Evolutionary conservation across 2,329 filamentous ascomycete genomes (phyloP).

Genomic region (Grosmannia serpens): DNA sequence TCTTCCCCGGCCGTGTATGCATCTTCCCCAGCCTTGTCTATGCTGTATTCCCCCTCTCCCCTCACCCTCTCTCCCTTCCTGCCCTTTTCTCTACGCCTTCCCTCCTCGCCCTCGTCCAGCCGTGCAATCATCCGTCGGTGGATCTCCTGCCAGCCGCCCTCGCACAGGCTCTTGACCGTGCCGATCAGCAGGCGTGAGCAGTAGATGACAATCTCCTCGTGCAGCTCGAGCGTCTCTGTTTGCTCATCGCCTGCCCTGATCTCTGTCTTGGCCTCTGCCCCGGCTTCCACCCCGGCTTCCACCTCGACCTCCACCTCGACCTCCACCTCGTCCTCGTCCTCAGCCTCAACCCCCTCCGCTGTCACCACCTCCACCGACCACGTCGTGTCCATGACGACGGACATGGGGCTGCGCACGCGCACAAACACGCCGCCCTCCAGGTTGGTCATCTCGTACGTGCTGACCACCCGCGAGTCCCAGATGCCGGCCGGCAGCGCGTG

Average conservation of each 20-base stretch:
- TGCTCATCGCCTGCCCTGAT: constrained; percentile 13
- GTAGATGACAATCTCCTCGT: constrained; percentile 37
- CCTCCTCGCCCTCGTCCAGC: constrained; percentile 17
- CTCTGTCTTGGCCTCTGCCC: constrained; percentile 2
- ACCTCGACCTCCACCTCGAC: neutral
- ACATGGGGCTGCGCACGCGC: constrained; percentile 37
- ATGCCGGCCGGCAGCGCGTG: constrained; percentile 42
- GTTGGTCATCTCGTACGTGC: constrained; percentile 41
- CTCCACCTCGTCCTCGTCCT: neutral
- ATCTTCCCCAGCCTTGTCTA: neutral
- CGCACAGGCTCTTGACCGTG: constrained; percentile 38
- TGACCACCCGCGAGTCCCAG: constrained; percentile 42
- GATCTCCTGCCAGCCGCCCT: constrained; percentile 36
- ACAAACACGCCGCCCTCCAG: constrained; percentile 38
- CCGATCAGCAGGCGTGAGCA: constrained; percentile 38
- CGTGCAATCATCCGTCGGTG: constrained; percentile 35
- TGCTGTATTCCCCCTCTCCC: neutral
- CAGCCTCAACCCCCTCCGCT: neutral
- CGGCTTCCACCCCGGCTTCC: neutral
- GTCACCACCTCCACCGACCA: constrained; percentile 29
- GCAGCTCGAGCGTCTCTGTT: constrained; percentile 22
- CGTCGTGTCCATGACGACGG: constrained; percentile 39
- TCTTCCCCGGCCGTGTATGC: neutral
- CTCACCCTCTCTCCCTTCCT: neutral
- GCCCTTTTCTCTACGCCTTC: neutral